Evolutionary conservation across 805 yeast genomes (phyloP), one percentile per base, ranked within the genome.

Genomic region (Komagataella kurtzmanii): DNA sequence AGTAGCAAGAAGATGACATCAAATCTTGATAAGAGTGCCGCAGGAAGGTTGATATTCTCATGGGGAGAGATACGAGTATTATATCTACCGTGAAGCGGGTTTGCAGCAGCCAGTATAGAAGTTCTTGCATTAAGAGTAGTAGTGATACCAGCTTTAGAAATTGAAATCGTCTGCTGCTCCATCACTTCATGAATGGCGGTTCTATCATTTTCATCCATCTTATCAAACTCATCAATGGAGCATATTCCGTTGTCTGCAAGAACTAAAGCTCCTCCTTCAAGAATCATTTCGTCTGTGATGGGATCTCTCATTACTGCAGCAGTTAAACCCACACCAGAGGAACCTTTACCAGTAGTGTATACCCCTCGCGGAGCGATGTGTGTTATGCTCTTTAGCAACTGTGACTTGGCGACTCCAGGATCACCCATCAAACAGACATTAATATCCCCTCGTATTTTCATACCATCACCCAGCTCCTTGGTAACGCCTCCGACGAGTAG

Each of bases 281-380:
- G 74, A 14, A 93, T 88, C 95, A 91, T 87, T 68, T 93, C 99
- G 67, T 93, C 99, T 1, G 99, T 93, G n/a, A 90, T 91, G 2
- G 98, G 97, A 66, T 93, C 99, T 61, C 93, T 80, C 95, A 93
- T 89, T 43, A 93, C 99, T 0, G 99, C 99, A 1, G 99, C 99
- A 3, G 99, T 93, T 60, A 93, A 74, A 71, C 99, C 99, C 48
- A 93, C 99, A 53, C 99, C 99, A 0, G 99, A 93, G 3, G 97
- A 89, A 65, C 99, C 99, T 61, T 95, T 81, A 70, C 99, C 99
- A 1, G 99, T 93, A 7, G 99, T 93, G 67, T 93, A 93, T 30
- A 93, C 95, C 50, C 96, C 95, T 62, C 98, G 77, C 30, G 99
- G 99, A 3, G 98, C 93, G 51, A 93, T 85, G 60, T 90, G 88